Percentiles rank a stretch among this genome's conserved stretches.
Conservation (phyloP, 768 basidiomycete species). For the Trichaptum fuscoviolaceum region DNA sequence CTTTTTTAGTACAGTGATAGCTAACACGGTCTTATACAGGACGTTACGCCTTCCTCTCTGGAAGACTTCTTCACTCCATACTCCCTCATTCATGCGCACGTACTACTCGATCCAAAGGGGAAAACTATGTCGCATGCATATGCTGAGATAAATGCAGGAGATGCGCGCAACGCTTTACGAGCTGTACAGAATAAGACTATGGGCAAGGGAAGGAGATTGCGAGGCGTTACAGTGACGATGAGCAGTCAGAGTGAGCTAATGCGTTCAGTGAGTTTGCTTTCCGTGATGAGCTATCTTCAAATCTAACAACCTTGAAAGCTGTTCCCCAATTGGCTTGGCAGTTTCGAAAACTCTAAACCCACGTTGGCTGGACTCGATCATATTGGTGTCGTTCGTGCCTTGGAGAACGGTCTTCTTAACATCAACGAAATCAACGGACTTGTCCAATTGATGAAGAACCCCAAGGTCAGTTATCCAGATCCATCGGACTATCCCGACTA, state of each 20-base stretch:
- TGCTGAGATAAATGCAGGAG: slow-evolving; percentile 62
- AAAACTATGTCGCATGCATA: slow-evolving; percentile 85
- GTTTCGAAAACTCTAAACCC: slow-evolving; percentile 63
- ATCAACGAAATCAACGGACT: slow-evolving; percentile 63
- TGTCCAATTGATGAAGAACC: slow-evolving; percentile 65
- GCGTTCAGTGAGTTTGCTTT: slow-evolving; percentile 52
- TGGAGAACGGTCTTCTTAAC: slow-evolving; percentile 62
- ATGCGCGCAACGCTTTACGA: slow-evolving; percentile 62
- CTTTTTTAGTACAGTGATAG: neutral
- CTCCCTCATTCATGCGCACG: slow-evolving; percentile 65
- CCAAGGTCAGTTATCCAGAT: slow-evolving; percentile 51
- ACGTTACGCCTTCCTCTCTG: slow-evolving; percentile 75
- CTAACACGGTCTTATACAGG: slow-evolving; percentile 35
- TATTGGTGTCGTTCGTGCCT: slow-evolving; percentile 50
- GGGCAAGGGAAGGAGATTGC: slow-evolving; percentile 70
- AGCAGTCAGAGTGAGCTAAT: slow-evolving; percentile 79
- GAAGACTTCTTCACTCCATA: slow-evolving; percentile 45
- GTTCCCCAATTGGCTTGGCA: slow-evolving; percentile 77
- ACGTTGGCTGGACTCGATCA: slow-evolving; percentile 60
- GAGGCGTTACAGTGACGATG: slow-evolving; percentile 79
- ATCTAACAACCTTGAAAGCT: slow-evolving; percentile 37
- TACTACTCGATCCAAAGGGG: slow-evolving; percentile 74
- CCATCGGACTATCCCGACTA: slow-evolving; percentile 5
- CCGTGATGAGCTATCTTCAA: neutral
- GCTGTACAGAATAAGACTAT: slow-evolving; percentile 40